Conservation (phyloP, 768 basidiomycete genomes). For the Leccinum subgranulosum region DNA sequence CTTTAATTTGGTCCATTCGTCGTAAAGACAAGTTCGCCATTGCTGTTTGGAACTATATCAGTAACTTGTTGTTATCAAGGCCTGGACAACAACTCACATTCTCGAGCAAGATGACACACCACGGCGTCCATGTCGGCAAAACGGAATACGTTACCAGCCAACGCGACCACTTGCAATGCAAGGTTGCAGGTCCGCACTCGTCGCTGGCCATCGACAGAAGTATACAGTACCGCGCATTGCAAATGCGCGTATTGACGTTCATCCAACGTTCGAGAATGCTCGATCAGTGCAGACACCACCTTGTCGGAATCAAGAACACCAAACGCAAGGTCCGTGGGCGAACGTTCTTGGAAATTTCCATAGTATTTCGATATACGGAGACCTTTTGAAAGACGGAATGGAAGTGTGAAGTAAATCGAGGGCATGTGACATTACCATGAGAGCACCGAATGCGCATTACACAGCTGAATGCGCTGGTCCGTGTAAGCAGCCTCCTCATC, state of each 20-base stretch:
- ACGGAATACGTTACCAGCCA: slow-evolving; percentile 91
- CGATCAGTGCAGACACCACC: slow-evolving; percentile 69
- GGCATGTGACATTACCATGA: slow-evolving; percentile 50
- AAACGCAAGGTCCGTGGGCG: slow-evolving; percentile 72
- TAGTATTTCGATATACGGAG: slow-evolving; percentile 62
- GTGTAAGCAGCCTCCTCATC: slow-evolving; percentile 59
- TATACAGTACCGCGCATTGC: slow-evolving; percentile 88
- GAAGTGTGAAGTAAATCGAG: slow-evolving; percentile 5
- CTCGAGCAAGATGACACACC: slow-evolving; percentile 68
- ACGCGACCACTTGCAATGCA: slow-evolving; percentile 71
- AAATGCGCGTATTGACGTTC: slow-evolving; percentile 72
- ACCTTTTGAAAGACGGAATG: slow-evolving; percentile 37
- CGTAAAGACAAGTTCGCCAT: slow-evolving; percentile 59
- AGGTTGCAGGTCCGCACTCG: slow-evolving; percentile 85
- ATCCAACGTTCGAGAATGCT: slow-evolving; percentile 67
- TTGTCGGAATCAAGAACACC: slow-evolving; percentile 82
- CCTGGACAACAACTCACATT: slow-evolving; percentile 50
- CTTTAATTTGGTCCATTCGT: slow-evolving; percentile 72
- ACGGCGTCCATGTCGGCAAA: slow-evolving; percentile 89
- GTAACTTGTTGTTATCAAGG: neutral
- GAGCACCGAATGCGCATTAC: slow-evolving; percentile 82
- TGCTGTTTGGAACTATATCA: slow-evolving; percentile 42
- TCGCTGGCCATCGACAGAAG: slow-evolving; percentile 70
- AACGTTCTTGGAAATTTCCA: slow-evolving; percentile 69
- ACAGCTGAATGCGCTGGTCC: slow-evolving; percentile 78